phyloP scores from a whole-genome alignment of 2,329 filamentous ascomycete species.

The Trichophyton rubrum region DNA sequence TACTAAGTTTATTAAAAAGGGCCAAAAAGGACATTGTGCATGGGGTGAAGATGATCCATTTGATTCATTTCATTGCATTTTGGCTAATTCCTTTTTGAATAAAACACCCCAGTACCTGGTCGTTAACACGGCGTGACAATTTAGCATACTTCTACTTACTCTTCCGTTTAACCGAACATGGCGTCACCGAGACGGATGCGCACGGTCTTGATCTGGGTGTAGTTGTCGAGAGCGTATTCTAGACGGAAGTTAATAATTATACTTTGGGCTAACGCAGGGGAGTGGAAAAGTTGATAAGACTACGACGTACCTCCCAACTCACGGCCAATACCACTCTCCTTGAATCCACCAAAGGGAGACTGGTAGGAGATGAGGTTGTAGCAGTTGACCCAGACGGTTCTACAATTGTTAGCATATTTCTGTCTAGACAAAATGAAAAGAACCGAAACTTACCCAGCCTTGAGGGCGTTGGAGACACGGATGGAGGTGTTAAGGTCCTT shows the following conservation, averaged over 20 bases:
- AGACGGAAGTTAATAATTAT: not conserved
- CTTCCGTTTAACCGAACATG: conserved; percentile 23
- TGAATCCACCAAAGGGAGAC: conserved; percentile 34
- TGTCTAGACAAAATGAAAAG: conserved; percentile 33
- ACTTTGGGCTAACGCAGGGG: not conserved
- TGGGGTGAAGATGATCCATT: not conserved
- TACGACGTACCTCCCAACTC: conserved; percentile 30
- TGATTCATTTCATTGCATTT: not conserved
- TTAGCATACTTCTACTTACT: not conserved
- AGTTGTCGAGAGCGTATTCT: conserved; percentile 38
- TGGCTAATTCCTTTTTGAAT: not conserved
- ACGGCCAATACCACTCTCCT: conserved; percentile 33
- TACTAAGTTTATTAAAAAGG: not conserved
- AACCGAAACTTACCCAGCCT: conserved; percentile 42
- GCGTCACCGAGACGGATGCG: conserved; percentile 34
- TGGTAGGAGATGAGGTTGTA: conserved; percentile 64
- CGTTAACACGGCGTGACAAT: conserved; percentile 14
- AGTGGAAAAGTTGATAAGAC: not conserved
- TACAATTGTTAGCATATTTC: conserved; percentile 1
- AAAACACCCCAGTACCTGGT: conserved; percentile 8
- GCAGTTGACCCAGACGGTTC: conserved; percentile 51
- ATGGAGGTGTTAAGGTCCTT: conserved; percentile 64
- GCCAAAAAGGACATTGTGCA: not conserved
- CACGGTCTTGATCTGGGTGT: conserved; percentile 39
- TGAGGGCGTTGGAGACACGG: conserved; percentile 55